Evolutionary conservation across 2,329 filamentous ascomycete species (phyloP), one percentile per base, ranked within the genome.

Genomic region (Ophiosphaerella korrae): DNA sequence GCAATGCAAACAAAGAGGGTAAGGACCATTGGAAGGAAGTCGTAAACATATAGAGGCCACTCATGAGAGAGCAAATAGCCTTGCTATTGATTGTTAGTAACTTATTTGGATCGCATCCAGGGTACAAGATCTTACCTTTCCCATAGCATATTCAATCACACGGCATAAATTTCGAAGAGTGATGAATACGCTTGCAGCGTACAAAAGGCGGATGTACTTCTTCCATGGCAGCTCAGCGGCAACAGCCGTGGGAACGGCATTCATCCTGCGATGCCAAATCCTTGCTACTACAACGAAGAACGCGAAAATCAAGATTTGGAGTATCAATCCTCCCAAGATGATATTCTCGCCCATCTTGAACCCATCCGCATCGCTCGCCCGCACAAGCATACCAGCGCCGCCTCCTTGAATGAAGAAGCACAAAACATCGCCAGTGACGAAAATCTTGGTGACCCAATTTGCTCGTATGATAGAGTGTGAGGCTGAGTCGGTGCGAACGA

Each of bases 261-360:
- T 51, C n/a, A 82, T 73, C 3, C 79, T 73, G 2, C 56, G 44
- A 55, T 86, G 78, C 68, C 85, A 84, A 1, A 81, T 51, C 2
- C 75, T 56, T 0, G 81, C 75, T 1, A 78, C 77, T 4, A 77
- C 48, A 32, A 82, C 67, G 60, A 87, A 88, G 32, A 85, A 68
- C 18, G 75, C 76, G 53, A 87, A 86, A 48, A 82, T 77, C 36
- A 82, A 34, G 21, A 88, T 75, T 62, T 88, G 85, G 13, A 86
- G 65, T 29, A 81, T 64, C 2, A 88, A 71, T 2, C 85, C 84
- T 1, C 59, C 78, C 7, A 86, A 68, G n/a, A 87, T 78, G 42
- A 86, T 72, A 14, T 78, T 76, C 55, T 82, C 65, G n/a, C 79
- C 82, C 11, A 70, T 67, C 23, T 75, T 58, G 42, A 68, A 21